Conservation (phyloP, 2,329 filamentous ascomycete species). For the Penicillium palitans region DNA sequence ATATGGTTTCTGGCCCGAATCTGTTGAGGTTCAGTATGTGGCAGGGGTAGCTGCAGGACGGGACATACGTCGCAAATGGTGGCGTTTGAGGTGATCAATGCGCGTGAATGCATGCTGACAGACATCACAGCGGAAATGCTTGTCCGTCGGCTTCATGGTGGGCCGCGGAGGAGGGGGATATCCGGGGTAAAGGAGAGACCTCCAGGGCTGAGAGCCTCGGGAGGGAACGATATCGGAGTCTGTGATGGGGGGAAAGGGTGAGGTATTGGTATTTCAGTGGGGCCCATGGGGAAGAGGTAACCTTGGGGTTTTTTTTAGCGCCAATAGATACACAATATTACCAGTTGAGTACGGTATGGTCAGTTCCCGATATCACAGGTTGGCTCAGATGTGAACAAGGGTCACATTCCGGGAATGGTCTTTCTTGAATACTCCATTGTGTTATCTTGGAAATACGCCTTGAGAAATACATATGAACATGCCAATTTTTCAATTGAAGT, state of each 20-base stretch:
- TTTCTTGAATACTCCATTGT: too few species aligned
- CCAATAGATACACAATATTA: not conserved
- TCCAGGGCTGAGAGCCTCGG: too few species aligned
- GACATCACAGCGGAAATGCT: conserved; percentile 46
- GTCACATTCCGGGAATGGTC: too few species aligned
- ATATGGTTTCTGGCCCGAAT: conserved; percentile 51
- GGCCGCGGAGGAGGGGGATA: conserved; percentile 28
- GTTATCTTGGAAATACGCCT: too few species aligned
- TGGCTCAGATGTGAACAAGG: too few species aligned
- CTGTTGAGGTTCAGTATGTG: conserved; percentile 29
- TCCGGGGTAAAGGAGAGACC: conserved; percentile 24
- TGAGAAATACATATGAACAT: too few species aligned
- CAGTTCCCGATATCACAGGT: not conserved
- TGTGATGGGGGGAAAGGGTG: conserved; percentile 7
- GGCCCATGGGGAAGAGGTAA: not conserved
- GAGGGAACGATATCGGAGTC: not conserved
- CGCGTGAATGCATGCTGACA: conserved; percentile 50
- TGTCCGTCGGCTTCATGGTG: conserved; percentile 41
- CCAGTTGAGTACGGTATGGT: conserved; percentile 1
- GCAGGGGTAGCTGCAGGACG: conserved; percentile 6
- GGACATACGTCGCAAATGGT: conserved; percentile 47
- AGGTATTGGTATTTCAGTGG: conserved; percentile 13
- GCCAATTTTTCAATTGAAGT: too few species aligned
- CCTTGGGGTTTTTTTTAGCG: not conserved
- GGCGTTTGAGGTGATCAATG: conserved; percentile 51